These are phyloP conservation scores for Tuber umbilicatum DNA, from an alignment of 495 filamentous ascomycete genomes.

Conservation along the genomic window DNA sequence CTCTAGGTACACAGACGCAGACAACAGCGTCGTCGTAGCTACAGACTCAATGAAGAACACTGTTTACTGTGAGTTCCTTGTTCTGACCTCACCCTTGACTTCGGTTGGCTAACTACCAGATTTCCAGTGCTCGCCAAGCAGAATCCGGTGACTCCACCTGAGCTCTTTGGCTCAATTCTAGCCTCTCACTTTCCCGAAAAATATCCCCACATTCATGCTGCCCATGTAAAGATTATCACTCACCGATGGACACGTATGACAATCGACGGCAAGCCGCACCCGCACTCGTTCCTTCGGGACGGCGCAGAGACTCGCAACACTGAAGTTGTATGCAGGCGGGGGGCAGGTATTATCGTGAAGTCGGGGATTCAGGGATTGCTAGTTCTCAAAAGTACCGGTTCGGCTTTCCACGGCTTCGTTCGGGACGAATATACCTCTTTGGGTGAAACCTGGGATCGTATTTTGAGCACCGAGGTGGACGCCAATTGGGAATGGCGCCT, in stretches of 20 bases:
- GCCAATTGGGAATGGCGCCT: slow-evolving; percentile 75
- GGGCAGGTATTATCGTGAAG: slow-evolving; percentile 59
- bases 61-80: slow-evolving; percentile 62
- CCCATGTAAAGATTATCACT: slow-evolving; percentile 70
- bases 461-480: slow-evolving; percentile 87
- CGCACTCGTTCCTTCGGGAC: slow-evolving; percentile 92
- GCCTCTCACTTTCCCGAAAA: slow-evolving; percentile 79
- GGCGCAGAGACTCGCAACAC: slow-evolving; percentile 78
- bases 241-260: slow-evolving; percentile 90
- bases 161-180: slow-evolving; percentile 79
- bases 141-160: slow-evolving; percentile 84
- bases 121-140: slow-evolving; percentile 63
- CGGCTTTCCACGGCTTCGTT: slow-evolving; percentile 89
- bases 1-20: slow-evolving; percentile 75
- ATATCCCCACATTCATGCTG: slow-evolving; percentile 78
- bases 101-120: slow-evolving; percentile 14
- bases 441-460: slow-evolving; percentile 84
- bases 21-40: slow-evolving; percentile 92
- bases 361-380: slow-evolving; percentile 68
- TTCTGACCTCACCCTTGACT: background rate
- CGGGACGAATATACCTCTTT: slow-evolving; percentile 89
- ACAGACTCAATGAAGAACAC: slow-evolving; percentile 99
- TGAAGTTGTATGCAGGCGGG: slow-evolving; percentile 49
- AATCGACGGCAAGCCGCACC: slow-evolving; percentile 82
- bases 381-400: slow-evolving; percentile 95